Evolutionary conservation across 768 basidiomycete genomes (phyloP).

Genomic region (Russula dissimulans): DNA sequence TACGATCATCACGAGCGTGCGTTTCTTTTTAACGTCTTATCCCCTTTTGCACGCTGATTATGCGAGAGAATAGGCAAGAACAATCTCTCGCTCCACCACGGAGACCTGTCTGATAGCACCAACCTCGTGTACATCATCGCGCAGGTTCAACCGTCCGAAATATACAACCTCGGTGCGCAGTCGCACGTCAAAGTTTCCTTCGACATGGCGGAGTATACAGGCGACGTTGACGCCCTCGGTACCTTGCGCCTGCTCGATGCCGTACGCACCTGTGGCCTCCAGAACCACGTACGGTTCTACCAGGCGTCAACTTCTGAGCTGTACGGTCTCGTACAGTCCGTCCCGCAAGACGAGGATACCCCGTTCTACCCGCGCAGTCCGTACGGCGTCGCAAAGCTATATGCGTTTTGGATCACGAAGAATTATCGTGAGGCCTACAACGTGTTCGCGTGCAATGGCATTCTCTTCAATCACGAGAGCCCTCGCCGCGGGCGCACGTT

Average conservation of each 20-base stretch:
- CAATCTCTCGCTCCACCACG: constrained; percentile 81
- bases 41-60: neutral
- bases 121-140: constrained; percentile 96
- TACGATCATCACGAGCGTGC: constrained; percentile 86
- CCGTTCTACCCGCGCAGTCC: constrained; percentile 98
- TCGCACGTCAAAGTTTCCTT: constrained; percentile 99
- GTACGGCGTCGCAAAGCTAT: constrained; percentile 93
- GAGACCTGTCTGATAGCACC: constrained; percentile 91
- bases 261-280: constrained; percentile 89
- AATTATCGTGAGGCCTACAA: constrained; percentile 94
- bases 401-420: constrained; percentile 84
- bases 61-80: constrained; percentile 41
- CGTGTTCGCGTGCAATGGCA: constrained; percentile 95
- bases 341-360: constrained; percentile 91
- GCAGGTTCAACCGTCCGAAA: constrained; percentile 88
- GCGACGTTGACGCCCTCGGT: constrained; percentile 92
- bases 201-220: constrained; percentile 99
- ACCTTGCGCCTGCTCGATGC: constrained; percentile 94
- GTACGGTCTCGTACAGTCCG: constrained; percentile 94
- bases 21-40: constrained; percentile 21
- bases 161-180: constrained; percentile 97
- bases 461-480: constrained; percentile 97
- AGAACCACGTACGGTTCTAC: constrained; percentile 91
- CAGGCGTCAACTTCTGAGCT: constrained; percentile 96
- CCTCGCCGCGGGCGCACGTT: constrained; percentile 91